Conservation (phyloP, 2,329 filamentous ascomycete species). For the Colletotrichum limetticola region DNA sequence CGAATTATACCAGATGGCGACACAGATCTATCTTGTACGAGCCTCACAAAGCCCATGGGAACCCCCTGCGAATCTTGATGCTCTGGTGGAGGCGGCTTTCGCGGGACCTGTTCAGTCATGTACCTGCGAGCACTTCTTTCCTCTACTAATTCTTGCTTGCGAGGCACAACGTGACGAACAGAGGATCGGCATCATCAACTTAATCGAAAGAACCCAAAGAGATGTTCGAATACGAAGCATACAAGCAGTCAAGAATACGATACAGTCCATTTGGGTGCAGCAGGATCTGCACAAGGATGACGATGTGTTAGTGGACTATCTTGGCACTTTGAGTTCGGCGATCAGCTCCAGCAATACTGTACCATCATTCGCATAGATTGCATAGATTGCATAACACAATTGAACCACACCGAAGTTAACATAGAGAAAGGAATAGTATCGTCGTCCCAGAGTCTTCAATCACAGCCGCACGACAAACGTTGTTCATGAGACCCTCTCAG, state of each 20-base stretch:
- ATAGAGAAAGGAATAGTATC: too few relatives aligned
- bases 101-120: slow-evolving; percentile 37
- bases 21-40: slow-evolving; percentile 5
- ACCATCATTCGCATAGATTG: not conserved
- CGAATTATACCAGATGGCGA: slow-evolving; percentile 11
- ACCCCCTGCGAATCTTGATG: slow-evolving; percentile 35
- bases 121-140: slow-evolving; percentile 47
- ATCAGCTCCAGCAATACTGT: not conserved
- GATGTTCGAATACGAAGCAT: slow-evolving; percentile 40
- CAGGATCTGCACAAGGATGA: slow-evolving; percentile 45
- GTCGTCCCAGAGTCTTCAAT: too few relatives aligned
- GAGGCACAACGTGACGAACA: slow-evolving; percentile 47
- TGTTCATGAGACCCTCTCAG: too few relatives aligned
- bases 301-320: slow-evolving; percentile 44
- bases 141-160: slow-evolving; percentile 47
- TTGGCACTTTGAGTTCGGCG: slow-evolving; percentile 38
- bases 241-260: slow-evolving; percentile 35
- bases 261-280: slow-evolving; percentile 47
- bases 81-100: slow-evolving; percentile 3
- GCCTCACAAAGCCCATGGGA: slow-evolving; percentile 39
- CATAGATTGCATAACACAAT: not conserved
- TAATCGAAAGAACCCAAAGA: slow-evolving; percentile 42
- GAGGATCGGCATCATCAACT: slow-evolving; percentile 41
- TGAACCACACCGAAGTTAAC: too few relatives aligned
- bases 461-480: too few relatives aligned